These are phyloP conservation scores for Phytophthora pluvialis DNA, from an alignment of 352 stramenopile genomes.

Conservation along the genomic window DNA sequence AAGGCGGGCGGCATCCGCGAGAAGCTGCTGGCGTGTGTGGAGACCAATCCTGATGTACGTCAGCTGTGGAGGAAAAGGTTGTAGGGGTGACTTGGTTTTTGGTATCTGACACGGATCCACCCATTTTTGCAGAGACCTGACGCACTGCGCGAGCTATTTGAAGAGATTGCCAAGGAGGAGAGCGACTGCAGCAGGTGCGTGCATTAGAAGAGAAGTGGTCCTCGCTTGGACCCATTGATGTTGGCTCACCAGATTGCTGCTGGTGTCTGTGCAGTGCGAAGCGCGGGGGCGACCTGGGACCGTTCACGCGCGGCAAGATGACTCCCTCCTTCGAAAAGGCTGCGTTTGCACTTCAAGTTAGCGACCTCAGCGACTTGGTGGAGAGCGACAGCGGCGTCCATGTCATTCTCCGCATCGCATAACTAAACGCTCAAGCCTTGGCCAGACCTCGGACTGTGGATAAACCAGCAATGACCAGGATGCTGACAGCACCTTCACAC, in stretches of 20 bases:
- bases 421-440: constrained; percentile 24
- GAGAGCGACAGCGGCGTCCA: constrained; percentile 97
- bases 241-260: not conserved
- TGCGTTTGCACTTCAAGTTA: constrained; percentile 92
- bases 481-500: constrained; percentile 6
- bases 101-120: not conserved
- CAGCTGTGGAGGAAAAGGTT: not conserved
- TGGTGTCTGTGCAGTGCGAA: constrained; percentile 69
- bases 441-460: constrained; percentile 12
- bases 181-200: constrained; percentile 89
- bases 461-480: constrained; percentile 17
- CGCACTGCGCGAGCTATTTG: constrained; percentile 74
- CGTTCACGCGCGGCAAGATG: constrained; percentile 93
- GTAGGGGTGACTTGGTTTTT: not conserved
- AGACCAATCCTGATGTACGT: constrained; percentile 70
- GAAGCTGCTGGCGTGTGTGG: constrained; percentile 74
- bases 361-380: constrained; percentile 95
- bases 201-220: not conserved
- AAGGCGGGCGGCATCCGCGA: constrained; percentile 85
- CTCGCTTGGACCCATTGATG: not conserved
- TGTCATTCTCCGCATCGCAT: constrained; percentile 95
- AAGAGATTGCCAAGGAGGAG: constrained; percentile 87
- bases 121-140: constrained; percentile 32
- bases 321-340: constrained; percentile 92
- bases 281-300: constrained; percentile 90